These are phyloP conservation scores for Coprinopsis marcescibilis DNA, from an alignment of 768 basidiomycete genomes.

Conservation along the genomic window DNA sequence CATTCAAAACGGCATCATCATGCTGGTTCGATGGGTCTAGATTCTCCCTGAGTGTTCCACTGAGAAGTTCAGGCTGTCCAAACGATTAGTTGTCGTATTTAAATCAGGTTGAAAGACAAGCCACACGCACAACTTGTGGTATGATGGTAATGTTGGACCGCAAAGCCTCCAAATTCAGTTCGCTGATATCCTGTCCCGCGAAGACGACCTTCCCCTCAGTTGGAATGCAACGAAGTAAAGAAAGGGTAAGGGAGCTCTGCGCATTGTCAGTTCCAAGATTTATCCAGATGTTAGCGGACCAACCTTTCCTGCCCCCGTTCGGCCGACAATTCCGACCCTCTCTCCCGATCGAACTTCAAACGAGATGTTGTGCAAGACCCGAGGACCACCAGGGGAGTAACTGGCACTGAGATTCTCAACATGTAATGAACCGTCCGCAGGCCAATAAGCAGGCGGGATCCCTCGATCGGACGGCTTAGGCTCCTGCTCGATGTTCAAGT, in stretches of 20 bases:
- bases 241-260: constrained; percentile 36
- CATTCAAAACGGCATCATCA: constrained; percentile 37
- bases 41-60: constrained; percentile 46
- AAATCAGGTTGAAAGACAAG: not conserved
- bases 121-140: constrained; percentile 32
- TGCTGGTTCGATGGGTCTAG: constrained; percentile 55
- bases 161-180: constrained; percentile 49
- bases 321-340: constrained; percentile 46
- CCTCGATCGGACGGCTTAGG: constrained; percentile 31
- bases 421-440: constrained; percentile 47
- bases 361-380: constrained; percentile 44
- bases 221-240: constrained; percentile 48
- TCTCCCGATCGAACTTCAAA: constrained; percentile 49
- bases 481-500: constrained; percentile 57
- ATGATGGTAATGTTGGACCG: constrained; percentile 55
- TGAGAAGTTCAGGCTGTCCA: constrained; percentile 26
- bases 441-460: constrained; percentile 62
- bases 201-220: constrained; percentile 49
- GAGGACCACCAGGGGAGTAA: constrained; percentile 47
- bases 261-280: not conserved
- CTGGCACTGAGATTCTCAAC: constrained; percentile 51
- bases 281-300: not conserved
- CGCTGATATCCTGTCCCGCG: constrained; percentile 41
- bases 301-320: constrained; percentile 38
- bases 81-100: not conserved